Evolutionary conservation across 352 stramenopile species (phyloP).

Genomic region (Phytopythium boreale): DNA sequence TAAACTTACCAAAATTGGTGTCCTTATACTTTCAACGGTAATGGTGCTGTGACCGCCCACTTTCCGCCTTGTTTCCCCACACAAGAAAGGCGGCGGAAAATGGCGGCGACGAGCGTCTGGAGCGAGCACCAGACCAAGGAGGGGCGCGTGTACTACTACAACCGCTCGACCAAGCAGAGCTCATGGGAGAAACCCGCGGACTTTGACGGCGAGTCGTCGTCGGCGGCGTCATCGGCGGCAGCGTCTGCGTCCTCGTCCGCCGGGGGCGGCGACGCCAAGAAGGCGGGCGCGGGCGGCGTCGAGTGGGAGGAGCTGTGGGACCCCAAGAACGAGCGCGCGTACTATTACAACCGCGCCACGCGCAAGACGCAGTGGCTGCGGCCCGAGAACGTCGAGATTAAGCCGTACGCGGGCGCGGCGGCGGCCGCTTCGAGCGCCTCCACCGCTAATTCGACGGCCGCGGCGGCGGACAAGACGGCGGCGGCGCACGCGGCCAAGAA

Average conservation of each 20-base stretch:
- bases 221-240: neutral
- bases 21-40: neutral
- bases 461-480: constrained; percentile 6
- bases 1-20: neutral
- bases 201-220: constrained; percentile 56
- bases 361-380: constrained; percentile 81
- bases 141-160: constrained; percentile 87
- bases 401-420: constrained; percentile 42
- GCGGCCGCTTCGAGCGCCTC: constrained; percentile 7
- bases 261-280: constrained; percentile 12
- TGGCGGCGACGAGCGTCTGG: constrained; percentile 45
- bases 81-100: neutral
- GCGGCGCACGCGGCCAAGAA: constrained; percentile 6
- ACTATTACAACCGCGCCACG: constrained; percentile 83
- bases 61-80: neutral
- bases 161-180: constrained; percentile 84
- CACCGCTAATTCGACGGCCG: constrained; percentile 16
- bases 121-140: constrained; percentile 87
- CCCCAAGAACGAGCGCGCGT: constrained; percentile 79
- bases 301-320: constrained; percentile 88
- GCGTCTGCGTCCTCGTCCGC: neutral
- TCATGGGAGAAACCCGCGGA: constrained; percentile 81
- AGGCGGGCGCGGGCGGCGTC: constrained; percentile 12
- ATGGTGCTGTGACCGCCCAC: neutral
- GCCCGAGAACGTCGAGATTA: constrained; percentile 76